These are phyloP conservation scores for Toxoplasma gondii DNA, from an alignment of 169 alveolate species.

Conservation along the genomic window DNA sequence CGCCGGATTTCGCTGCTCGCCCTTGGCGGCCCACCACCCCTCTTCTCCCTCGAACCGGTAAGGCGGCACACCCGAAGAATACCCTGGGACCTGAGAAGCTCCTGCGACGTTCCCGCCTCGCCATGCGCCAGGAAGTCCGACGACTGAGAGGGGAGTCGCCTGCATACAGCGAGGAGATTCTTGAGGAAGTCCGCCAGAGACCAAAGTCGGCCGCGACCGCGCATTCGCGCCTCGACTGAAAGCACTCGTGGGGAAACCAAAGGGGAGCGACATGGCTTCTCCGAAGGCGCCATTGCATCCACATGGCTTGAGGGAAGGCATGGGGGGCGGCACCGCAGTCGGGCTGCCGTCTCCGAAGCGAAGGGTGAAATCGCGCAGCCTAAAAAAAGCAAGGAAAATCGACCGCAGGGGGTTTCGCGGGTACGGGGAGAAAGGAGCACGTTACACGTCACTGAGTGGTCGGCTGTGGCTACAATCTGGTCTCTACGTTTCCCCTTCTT, in stretches of 20 bases:
- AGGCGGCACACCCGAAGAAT: not conserved
- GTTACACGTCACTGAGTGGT: too few species aligned
- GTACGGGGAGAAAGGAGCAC: too few species aligned
- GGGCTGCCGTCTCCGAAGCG: constrained; percentile 27
- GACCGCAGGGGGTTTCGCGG: constrained; percentile 6
- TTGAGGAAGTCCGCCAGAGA: too few species aligned
- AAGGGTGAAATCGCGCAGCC: constrained; percentile 18
- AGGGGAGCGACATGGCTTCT: not conserved
- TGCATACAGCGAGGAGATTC: not conserved
- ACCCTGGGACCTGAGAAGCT: too few species aligned
- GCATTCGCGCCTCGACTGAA: not conserved
- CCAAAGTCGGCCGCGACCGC: too few species aligned
- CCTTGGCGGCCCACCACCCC: not conserved
- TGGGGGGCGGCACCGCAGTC: not conserved
- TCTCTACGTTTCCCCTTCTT: too few species aligned
- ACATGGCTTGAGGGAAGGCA: not conserved
- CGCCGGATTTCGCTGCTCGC: not conserved
- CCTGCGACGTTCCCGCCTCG: not conserved
- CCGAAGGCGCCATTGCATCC: not conserved
- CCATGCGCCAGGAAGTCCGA: not conserved
- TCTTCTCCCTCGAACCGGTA: not conserved
- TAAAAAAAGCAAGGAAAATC: not conserved
- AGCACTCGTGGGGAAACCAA: not conserved
- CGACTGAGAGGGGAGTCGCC: not conserved
- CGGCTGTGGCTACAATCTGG: too few species aligned